Conservation (phyloP, 2,329 filamentous ascomycete species). For the Neopestalotiopsis sp. region DNA sequence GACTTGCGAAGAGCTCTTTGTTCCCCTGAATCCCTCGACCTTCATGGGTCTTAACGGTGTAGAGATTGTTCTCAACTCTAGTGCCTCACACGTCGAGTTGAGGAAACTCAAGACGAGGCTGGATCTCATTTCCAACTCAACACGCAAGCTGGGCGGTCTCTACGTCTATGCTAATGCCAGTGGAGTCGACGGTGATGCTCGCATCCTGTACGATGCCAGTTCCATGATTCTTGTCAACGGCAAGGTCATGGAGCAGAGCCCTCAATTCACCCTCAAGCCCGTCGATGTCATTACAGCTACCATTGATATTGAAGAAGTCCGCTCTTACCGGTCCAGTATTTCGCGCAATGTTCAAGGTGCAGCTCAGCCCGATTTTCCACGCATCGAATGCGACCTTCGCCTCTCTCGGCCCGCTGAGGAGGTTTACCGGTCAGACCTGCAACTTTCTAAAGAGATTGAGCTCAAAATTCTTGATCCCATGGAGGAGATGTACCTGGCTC, state of each 20-base stretch:
- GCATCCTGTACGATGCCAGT: constrained; percentile 6
- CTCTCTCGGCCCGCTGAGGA: constrained; percentile 3
- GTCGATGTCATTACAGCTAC: constrained; percentile 9
- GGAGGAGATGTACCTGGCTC: constrained; percentile 4
- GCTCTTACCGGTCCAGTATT: neutral
- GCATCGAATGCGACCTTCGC: neutral
- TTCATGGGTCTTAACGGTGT: neutral
- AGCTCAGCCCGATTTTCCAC: neutral
- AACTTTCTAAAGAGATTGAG: neutral
- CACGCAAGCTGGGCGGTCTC: neutral
- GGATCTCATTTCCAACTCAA: neutral
- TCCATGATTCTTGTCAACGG: constrained; percentile 6
- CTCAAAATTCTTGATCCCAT: constrained; percentile 8
- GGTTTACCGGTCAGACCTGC: neutral
- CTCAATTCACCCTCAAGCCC: neutral
- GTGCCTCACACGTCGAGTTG: constrained; percentile 1
- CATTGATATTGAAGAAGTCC: constrained; percentile 3
- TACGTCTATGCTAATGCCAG: constrained; percentile 2
- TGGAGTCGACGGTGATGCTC: neutral
- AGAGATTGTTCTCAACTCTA: neutral
- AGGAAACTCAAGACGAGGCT: neutral
- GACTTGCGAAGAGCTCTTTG: constrained; percentile 28
- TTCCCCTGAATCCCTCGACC: neutral
- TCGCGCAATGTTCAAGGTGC: constrained; percentile 7
- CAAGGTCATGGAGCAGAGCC: constrained; percentile 7